Evolutionary conservation across 305 asterid species (phyloP), one percentile per base, ranked within the genome.

Genomic region (Withania somnifera): DNA sequence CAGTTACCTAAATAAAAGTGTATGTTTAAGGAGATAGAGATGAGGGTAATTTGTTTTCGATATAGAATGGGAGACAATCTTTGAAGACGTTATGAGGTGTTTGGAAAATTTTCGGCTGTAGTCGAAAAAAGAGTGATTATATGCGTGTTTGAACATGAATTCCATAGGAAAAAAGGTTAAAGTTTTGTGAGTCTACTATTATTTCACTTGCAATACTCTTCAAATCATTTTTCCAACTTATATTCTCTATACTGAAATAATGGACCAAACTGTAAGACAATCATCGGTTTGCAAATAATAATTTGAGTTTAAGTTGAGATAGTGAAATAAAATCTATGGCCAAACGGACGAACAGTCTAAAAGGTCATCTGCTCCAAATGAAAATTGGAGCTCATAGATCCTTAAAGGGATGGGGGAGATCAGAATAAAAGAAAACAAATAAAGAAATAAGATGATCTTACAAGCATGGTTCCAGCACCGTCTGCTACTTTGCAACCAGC

Each of bases 401-500:
- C 61, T 50, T 28, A 50, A 51, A 75, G 42, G 80, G 45, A 26
- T 75, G n/a, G n/a, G 61, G 63, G 63, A 26, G 61, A 28, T 30
- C 15, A 9, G 45, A 47, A 40, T 69, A 9, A 75, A 17, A 50
- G 80, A 75, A 34, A 75, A 75, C 45, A 28, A 75, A 28, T 28
- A 75, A 75, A 52, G 80, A 75, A 45, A 9, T 22, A 51, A 28
- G 61, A 51, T 50, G 67, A 77, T 71, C 85, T 77, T 91, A 96
- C 99, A 91, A 96, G 88, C 97, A 96, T 94, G 82, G 91, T 89
- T 84, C 98, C 99, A 78, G 97, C 91, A 86, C 99, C 99, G 86
- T 96, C 98, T 24, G 98, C 97, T 56, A 96, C 95, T 88, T 96
- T 96, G 93, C 99, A 96, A 84, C 99, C 99, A 20, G 99, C 95